Evolutionary conservation across 2,329 filamentous ascomycete species (phyloP).

Genomic region (Huntiella savannae): DNA sequence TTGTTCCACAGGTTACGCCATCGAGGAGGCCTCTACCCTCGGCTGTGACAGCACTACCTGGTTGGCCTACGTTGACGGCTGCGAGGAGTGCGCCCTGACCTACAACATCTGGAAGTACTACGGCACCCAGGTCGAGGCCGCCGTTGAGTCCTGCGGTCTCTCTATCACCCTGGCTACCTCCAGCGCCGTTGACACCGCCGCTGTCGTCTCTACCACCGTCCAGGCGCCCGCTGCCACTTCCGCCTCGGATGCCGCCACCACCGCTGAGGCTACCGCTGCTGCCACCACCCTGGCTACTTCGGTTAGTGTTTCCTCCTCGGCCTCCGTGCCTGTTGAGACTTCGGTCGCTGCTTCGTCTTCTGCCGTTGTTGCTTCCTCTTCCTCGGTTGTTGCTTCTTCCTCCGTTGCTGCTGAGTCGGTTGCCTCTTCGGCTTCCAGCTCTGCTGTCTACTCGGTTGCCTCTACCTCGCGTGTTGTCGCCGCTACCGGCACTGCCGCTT

Average conservation of each 20-base stretch:
- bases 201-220: neutral
- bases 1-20: conserved; percentile 16
- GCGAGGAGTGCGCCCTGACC: conserved; percentile 25
- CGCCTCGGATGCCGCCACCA: neutral
- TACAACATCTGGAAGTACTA: conserved; percentile 28
- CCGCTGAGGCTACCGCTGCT: neutral
- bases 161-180: neutral
- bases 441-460: neutral
- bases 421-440: neutral
- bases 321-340: neutral
- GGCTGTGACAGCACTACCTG: conserved; percentile 21
- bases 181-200: neutral
- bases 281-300: conserved; percentile 1
- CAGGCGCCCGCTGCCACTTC: neutral
- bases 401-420: neutral
- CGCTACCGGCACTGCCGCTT: neutral
- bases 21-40: conserved; percentile 14
- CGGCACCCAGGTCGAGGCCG: conserved; percentile 19
- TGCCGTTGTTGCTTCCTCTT: neutral
- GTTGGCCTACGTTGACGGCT: conserved; percentile 23
- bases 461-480: neutral
- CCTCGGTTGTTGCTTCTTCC: neutral
- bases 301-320: neutral
- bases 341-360: neutral
- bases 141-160: conserved; percentile 20